These are phyloP conservation scores for Myriangium duriaei DNA, from an alignment of 2,329 filamentous ascomycete species.

Conservation along the genomic window DNA sequence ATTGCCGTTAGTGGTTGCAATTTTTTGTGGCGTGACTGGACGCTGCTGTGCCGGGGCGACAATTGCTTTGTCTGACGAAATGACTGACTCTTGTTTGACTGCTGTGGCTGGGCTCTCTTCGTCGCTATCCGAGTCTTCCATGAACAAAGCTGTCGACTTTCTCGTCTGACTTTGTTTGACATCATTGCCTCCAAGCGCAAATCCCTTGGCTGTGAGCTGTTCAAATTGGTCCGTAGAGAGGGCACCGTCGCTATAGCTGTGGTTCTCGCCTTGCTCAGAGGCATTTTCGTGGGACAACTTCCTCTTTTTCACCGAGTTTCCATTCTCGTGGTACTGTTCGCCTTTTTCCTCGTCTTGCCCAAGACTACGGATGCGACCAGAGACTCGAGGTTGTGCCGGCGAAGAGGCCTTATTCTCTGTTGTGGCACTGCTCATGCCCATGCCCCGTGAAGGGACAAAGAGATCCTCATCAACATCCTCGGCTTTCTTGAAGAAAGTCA, in stretches of 20 bases:
- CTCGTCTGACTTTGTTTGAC: neutral
- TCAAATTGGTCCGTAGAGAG: too few relatives aligned
- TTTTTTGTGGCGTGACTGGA: constrained; percentile 10
- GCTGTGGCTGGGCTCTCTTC: constrained; percentile 23
- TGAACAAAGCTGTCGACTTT: constrained; percentile 46
- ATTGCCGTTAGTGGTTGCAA: constrained; percentile 5
- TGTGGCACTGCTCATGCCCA: too few relatives aligned
- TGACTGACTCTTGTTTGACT: neutral
- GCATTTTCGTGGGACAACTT: constrained; percentile 17
- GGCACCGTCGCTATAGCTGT: too few relatives aligned
- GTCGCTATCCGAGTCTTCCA: constrained; percentile 58
- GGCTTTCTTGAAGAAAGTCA: constrained; percentile 43
- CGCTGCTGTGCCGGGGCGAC: constrained; percentile 10
- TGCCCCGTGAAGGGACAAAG: constrained; percentile 24
- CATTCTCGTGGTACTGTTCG: constrained; percentile 28
- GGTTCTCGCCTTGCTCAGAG: too few relatives aligned
- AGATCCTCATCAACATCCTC: constrained; percentile 25
- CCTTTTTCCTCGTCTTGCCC: constrained; percentile 15
- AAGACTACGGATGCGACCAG: constrained; percentile 1
- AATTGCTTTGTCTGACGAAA: neutral
- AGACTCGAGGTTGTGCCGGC: too few relatives aligned
- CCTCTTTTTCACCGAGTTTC: constrained; percentile 30
- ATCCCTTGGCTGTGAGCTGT: too few relatives aligned
- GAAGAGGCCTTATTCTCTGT: constrained; percentile 7
- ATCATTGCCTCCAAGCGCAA: neutral